Evolutionary conservation across 441 rosid species (phyloP).

Genomic region (Flueggea neowawraea): DNA sequence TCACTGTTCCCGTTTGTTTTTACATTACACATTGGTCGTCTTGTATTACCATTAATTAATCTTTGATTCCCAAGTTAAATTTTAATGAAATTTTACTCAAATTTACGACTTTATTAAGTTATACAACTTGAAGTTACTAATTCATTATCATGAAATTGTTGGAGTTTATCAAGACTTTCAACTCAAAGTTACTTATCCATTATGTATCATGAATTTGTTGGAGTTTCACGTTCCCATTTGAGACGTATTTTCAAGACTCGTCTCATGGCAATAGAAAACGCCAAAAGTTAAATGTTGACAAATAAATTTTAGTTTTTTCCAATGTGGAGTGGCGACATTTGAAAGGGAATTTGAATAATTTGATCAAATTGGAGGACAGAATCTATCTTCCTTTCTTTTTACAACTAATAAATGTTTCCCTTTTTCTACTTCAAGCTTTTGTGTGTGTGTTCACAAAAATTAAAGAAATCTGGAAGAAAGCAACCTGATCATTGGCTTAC

Average conservation of each 20-base stretch:
- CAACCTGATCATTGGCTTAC: not conserved
- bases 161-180: no score
- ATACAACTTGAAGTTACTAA: no score
- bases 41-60: no score
- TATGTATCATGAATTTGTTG: no score
- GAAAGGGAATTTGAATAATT: constrained; percentile 45
- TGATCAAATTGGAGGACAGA: constrained; percentile 31
- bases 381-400: constrained; percentile 20
- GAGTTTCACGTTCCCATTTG: no score
- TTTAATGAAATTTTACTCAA: no score
- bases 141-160: no score
- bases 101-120: no score
- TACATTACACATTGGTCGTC: constrained; percentile 14
- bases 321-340: constrained; percentile 21
- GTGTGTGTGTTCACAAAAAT: not conserved
- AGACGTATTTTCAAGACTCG: no score
- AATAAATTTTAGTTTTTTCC: no score
- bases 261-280: not conserved
- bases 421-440: not conserved
- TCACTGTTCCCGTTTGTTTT: not conserved
- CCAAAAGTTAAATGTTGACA: constrained; percentile 3
- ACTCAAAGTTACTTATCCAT: no score
- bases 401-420: constrained; percentile 17
- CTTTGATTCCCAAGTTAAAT: no score
- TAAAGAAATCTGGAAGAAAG: not conserved